phyloP scores from a whole-genome alignment of 352 stramenopile genomes.

The Phytophthora podocarpi region DNA sequence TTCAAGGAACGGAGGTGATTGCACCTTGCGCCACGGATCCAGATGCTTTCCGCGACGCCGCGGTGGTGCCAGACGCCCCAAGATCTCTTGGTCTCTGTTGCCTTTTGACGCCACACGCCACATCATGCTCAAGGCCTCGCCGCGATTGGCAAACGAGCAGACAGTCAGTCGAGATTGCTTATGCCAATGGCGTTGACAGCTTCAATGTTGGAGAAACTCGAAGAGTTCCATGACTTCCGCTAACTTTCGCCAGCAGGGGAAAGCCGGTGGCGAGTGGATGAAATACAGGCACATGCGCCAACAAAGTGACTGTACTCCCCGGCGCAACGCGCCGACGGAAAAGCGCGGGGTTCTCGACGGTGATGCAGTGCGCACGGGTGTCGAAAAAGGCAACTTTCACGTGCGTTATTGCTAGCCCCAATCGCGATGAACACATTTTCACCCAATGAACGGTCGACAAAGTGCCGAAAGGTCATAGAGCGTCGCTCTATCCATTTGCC shows the following conservation, averaged over 20 bases:
- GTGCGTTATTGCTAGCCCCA: neutral
- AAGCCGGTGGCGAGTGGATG: neutral
- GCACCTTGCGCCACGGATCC: conserved; percentile 13
- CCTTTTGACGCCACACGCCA: conserved; percentile 9
- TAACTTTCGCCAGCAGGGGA: neutral
- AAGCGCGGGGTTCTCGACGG: neutral
- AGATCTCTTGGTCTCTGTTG: conserved; percentile 18
- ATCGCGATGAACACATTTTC: neutral
- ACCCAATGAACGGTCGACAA: neutral
- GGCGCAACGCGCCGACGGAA: neutral
- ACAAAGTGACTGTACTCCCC: too few species aligned
- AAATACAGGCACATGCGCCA: neutral
- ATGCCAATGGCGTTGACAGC: conserved; percentile 7
- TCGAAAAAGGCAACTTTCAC: conserved; percentile 1
- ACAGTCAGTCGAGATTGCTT: conserved; percentile 29
- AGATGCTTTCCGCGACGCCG: conserved; percentile 36
- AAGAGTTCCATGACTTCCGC: neutral
- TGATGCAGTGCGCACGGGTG: conserved; percentile 1
- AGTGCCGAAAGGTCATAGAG: conserved; percentile 3
- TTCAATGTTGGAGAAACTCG: conserved; percentile 14
- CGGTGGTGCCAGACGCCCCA: conserved; percentile 20
- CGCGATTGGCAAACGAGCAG: conserved; percentile 14
- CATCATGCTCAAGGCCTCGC: conserved; percentile 18
- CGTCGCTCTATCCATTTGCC: neutral
- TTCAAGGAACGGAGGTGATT: conserved; percentile 21